These are phyloP conservation scores for Mollisiaceae sp. DNA, from an alignment of 2,329 filamentous ascomycete species.

Conservation along the genomic window DNA sequence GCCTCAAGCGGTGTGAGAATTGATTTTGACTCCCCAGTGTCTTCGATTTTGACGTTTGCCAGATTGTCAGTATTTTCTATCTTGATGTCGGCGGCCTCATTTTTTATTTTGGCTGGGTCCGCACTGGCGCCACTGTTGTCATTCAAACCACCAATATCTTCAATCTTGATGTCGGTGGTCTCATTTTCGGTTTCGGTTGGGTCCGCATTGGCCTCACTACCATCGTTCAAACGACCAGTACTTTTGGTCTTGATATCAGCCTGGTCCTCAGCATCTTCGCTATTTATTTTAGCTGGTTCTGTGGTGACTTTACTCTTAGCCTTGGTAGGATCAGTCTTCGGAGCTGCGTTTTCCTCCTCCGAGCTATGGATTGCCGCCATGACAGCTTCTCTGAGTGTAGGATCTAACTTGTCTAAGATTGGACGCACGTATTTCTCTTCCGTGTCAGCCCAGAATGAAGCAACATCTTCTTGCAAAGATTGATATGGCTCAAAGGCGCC, in stretches of 20 bases:
- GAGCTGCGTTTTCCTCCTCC: constrained; percentile 34
- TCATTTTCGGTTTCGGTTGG: too few relatives aligned
- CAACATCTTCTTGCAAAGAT: constrained; percentile 75
- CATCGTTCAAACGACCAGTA: not conserved
- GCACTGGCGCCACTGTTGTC: too few relatives aligned
- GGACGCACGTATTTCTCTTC: constrained; percentile 83
- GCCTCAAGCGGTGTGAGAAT: constrained; percentile 59
- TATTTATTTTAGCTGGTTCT: not conserved
- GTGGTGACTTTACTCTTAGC: not conserved
- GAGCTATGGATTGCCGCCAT: constrained; percentile 61
- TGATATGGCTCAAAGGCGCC: constrained; percentile 72
- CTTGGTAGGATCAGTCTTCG: constrained; percentile 18
- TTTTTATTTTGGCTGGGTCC: too few relatives aligned
- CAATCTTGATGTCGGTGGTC: not conserved
- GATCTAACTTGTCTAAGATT: constrained; percentile 65
- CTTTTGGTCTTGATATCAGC: not conserved
- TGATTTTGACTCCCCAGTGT: constrained; percentile 20
- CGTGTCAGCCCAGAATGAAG: constrained; percentile 80
- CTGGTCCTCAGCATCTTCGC: not conserved
- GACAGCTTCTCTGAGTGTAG: constrained; percentile 66
- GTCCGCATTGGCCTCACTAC: not conserved
- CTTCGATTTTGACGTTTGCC: not conserved
- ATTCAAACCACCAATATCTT: too few relatives aligned
- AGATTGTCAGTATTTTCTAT: not conserved
- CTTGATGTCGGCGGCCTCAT: not conserved